Base-by-base conservation (phyloP, 139 green algal genomes). In the Chlamydomonas schloesseri region DNA sequence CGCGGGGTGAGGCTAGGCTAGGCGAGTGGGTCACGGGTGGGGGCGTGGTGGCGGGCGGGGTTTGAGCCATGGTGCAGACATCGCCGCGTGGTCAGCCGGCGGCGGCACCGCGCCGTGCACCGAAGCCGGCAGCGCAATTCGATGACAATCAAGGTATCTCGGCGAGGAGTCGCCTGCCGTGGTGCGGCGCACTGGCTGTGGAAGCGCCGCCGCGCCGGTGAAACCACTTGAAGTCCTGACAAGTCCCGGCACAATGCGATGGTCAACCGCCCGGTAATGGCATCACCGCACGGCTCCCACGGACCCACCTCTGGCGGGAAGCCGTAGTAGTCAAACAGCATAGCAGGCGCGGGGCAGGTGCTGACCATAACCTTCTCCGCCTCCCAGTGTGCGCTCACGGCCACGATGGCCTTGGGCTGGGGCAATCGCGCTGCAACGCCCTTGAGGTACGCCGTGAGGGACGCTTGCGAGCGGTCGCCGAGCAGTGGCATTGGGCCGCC, bases 291-390 rank as follows among this genome's bases (percentile, higher is more conserved):
- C n/a, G n/a, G n/a, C n/a, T n/a, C n/a, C 24, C 15, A 33, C 2
- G 9, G n/a, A 3, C 78, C 11, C 42, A 85, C 79, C 79, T 92
- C 77, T 4, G 62, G 33, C 18, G 94, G 94, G 62, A 96, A 96
- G 69, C 94, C 93, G 75, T 94, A 92, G 55, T 97, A 97, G 79
- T 97, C 95, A 53, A 95, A 96, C 15, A 97, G 72, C 33, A 96
- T 81, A 20, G 53, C 28, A 1, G 93, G 91, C 10, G 72, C 47
- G 0, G 71, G 10, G 0, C 26, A 36, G 24, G 81, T 87, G 23
- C 81, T 87, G 26, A 87, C 81, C 81, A 65, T 79, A 9, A 87
- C 50, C 33, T 72, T 58, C 23, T 85, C 47, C 3, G 76, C 79
- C 80, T 86, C 80, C 80, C 80, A 86, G 53, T 87, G 81, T 26